Base-by-base conservation (phyloP, 169 alveolate species). In the Fabrea salina region DNA sequence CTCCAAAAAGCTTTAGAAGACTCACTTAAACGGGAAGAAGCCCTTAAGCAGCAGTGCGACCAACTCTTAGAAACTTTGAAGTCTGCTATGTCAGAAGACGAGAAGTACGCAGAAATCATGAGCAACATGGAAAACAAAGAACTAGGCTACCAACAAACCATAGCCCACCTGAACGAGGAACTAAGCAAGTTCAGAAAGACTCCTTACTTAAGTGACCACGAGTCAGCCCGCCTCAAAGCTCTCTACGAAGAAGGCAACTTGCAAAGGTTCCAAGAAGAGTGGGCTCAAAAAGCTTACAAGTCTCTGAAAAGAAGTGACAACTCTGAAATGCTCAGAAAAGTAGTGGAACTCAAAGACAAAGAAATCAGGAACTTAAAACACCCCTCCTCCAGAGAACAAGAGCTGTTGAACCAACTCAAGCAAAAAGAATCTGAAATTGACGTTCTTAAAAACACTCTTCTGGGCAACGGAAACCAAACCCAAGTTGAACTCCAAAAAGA, bases 31-130 rank as follows among this genome's bases (percentile, higher is more conserved):
- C 32, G 74, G 39, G 74, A 61, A 37, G 53, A 37, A 16, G 41
- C 32, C n/a, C 74, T 61, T 61, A 61, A 61, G 39, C 16, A 61
- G 13, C 74, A 61, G 39, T 61, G 74, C 25, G 74, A 61, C 43
- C 43, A 61, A 1, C 50, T 61, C 4, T 33, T 61, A 37, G 53
- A 61, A 4, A 61, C 41, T 35, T 37, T 61, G 27, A 27, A 61
- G 13, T 8, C 11, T 6, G 11, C 66, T n/a, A 7, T 54, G 8
- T 7, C 11, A 8, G 66, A 54, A 54, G 25, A 19, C 25, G 33
- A 54, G 25, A 54, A 54, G 6, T 33, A n/a, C 8, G 25, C 33
- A 11, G 25, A 8, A n/a, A 54, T 7, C 8, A 8, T 54, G 8
- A 11, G 8, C 6, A 11, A 11, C 33, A 11, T 54, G 11, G 66